Evolutionary conservation across 2,329 filamentous ascomycete species (phyloP).

Genomic region (Pseudogymnoascus sp.): DNA sequence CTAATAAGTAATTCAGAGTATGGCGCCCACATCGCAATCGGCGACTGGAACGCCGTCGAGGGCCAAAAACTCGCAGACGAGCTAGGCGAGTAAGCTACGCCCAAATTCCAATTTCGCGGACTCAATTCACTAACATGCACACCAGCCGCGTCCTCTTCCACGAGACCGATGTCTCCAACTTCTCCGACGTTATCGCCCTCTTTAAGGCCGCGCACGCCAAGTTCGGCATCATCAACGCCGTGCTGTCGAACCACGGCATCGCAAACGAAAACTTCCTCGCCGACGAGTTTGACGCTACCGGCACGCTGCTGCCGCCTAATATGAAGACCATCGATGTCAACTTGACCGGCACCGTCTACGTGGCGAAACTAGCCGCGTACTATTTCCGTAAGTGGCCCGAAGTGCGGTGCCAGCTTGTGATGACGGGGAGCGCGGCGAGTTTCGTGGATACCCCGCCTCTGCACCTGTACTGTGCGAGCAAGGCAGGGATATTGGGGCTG

Average conservation of each 20-base stretch:
- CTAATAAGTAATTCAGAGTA: neutral
- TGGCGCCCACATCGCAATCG: slow-evolving; percentile 15
- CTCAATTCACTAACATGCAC: no score
- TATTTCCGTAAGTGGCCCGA: slow-evolving; percentile 9
- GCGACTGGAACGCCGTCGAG: slow-evolving; percentile 11
- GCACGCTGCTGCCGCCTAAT: slow-evolving; percentile 17
- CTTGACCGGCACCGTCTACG: slow-evolving; percentile 20
- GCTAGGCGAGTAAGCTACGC: slow-evolving; percentile 3
- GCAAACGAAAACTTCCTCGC: slow-evolving; percentile 17
- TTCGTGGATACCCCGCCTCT: slow-evolving; percentile 12
- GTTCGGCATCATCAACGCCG: slow-evolving; percentile 23
- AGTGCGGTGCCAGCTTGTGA: slow-evolving; percentile 14
- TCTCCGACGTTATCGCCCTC: slow-evolving; percentile 19
- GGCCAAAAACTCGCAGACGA: slow-evolving; percentile 9
- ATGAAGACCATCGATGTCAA: slow-evolving; percentile 22
- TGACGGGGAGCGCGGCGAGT: slow-evolving; percentile 14
- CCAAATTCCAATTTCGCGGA: slow-evolving; percentile 12
- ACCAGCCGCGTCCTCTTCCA: slow-evolving; percentile 18
- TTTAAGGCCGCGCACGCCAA: slow-evolving; percentile 20
- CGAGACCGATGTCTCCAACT: slow-evolving; percentile 23
- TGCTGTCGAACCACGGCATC: slow-evolving; percentile 26
- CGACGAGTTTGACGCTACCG: slow-evolving; percentile 10
- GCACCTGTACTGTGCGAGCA: slow-evolving; percentile 17
- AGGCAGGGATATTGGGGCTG: slow-evolving; percentile 18
- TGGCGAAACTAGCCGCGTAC: slow-evolving; percentile 15